phyloP scores from a whole-genome alignment of 2,329 filamentous ascomycete species.

The Chrysosporium keratinophilum region DNA sequence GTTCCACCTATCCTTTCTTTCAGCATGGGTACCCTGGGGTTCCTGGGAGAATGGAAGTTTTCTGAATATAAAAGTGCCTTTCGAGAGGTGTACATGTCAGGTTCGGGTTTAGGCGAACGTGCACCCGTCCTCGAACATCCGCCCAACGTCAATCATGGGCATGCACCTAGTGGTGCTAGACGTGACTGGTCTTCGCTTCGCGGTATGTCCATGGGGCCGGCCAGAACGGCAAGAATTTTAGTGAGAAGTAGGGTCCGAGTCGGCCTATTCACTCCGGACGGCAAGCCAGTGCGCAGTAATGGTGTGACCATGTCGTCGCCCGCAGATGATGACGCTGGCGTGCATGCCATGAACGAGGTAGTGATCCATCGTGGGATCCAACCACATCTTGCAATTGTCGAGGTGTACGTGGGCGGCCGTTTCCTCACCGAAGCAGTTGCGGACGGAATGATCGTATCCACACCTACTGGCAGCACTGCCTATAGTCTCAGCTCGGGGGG shows the following conservation, averaged over 20 bases:
- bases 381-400: constrained; percentile 82
- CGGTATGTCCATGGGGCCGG: constrained; percentile 70
- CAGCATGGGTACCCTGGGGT: constrained; percentile 92
- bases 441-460: constrained; percentile 88
- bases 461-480: constrained; percentile 87
- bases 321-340: constrained; percentile 36
- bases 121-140: constrained; percentile 37
- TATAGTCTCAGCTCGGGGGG: constrained; percentile 91
- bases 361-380: constrained; percentile 83
- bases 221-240: constrained; percentile 66
- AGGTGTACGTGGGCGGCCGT: constrained; percentile 78
- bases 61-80: constrained; percentile 84
- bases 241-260: constrained; percentile 80
- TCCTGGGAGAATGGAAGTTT: constrained; percentile 95
- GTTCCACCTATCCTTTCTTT: constrained; percentile 91
- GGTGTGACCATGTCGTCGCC: constrained; percentile 20
- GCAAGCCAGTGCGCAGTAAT: constrained; percentile 32
- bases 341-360: constrained; percentile 84
- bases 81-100: constrained; percentile 82
- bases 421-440: constrained; percentile 90
- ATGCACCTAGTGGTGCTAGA: constrained; percentile 23
- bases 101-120: constrained; percentile 44
- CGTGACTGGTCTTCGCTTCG: constrained; percentile 60
- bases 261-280: constrained; percentile 64
- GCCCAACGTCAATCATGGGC: constrained; percentile 23